Base-by-base conservation (phyloP, 73 alveolate species). In the Paramecium primaurelia region DNA sequence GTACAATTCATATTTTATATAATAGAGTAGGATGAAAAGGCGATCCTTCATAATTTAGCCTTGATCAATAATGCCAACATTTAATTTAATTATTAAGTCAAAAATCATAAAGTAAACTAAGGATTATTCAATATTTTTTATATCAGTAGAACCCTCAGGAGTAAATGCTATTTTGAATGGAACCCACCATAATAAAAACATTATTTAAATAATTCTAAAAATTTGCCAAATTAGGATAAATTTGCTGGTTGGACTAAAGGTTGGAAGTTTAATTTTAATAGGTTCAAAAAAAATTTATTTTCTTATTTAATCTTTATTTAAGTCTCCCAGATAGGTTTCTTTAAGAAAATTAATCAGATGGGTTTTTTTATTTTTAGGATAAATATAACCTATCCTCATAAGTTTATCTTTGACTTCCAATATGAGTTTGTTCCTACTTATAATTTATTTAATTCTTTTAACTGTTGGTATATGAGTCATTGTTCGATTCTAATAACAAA, bases 1-100 rank as follows among this genome's bases (percentile, higher is more conserved):
- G 6, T 45, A 25, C 58, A 80, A 25, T 42, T 45, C 71, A 12
- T 80, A 45, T 47, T 44, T 80, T 34, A 45, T 26, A 47, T 44
- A 80, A 42, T 80, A 49, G 14, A 32, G 47, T 1, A 80, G 42
- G 32, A 80, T 80, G 32, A 38, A 20, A 8, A 22, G n/a, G 18
- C 91, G 25, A 42, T 80, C 91, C 47, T 44, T 80, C 34, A 80
- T 80, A 49, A 80, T 40, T 47, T 44, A 22, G 14, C 91, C 91
- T 49, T 80, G 36, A 80, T 80, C 77, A 44, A 80, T 80, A 12
- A 80, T 47, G 12, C 58, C 91, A 16, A 42, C 73, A 80, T 80
- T 80, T 49, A 49, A 80, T 44, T 80, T 80, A 26, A 80, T 80
- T 18, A 80, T 44, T 36, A 80, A 25, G 12, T 80, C 91, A 42